Base-by-base conservation (phyloP, 192 early-diverging fungal genomes). In the Phlyctochytrium planicorne region DNA sequence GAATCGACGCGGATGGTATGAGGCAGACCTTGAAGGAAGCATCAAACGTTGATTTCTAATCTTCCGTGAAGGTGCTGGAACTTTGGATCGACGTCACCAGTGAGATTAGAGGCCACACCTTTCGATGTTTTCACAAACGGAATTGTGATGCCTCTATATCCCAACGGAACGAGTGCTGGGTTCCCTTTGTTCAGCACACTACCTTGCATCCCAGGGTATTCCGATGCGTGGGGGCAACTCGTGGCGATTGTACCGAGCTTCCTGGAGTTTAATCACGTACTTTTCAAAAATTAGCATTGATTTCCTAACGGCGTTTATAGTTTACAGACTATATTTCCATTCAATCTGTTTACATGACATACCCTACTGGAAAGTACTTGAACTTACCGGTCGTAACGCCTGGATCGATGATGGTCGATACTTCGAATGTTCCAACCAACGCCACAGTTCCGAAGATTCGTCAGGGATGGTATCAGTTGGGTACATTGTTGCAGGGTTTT, bases 51-150 rank as follows among this genome's bases (percentile, higher is more conserved):
- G n/a, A n/a, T n/a, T n/a, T n/a, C n/a, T n/a, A n/a, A n/a, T n/a
- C n/a, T n/a, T n/a, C n/a, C n/a, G n/a, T n/a, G n/a, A n/a, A n/a
- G n/a, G 65, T 68, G 67, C 35, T 68, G 59, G 59, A 47, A 68
- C 59, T 32, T 68, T 23, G 67, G 67, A 0, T 59, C 55, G 35
- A n/a, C 32, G 24, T 68, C 67, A 6, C 57, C 34, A 3, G 34
- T 68, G 16, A 17, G 25, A 23, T 60, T 35, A 0, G 23, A 30
- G 20, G 29, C 33, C 3, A 14, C 25, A 40, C 67, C 67, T 10
- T 34, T 37, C n/a, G 50, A 55, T 6, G 67, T 68, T 14, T 68
- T 68, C 29, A 68, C 67, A 34, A 68, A 68, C 37, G n/a, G 34
- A 6, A 59, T 68, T 14, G 20, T 61, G 6, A 24, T 60, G 2